Base-by-base conservation (phyloP, 352 stramenopile genomes). In the Pythium diclinum region DNA sequence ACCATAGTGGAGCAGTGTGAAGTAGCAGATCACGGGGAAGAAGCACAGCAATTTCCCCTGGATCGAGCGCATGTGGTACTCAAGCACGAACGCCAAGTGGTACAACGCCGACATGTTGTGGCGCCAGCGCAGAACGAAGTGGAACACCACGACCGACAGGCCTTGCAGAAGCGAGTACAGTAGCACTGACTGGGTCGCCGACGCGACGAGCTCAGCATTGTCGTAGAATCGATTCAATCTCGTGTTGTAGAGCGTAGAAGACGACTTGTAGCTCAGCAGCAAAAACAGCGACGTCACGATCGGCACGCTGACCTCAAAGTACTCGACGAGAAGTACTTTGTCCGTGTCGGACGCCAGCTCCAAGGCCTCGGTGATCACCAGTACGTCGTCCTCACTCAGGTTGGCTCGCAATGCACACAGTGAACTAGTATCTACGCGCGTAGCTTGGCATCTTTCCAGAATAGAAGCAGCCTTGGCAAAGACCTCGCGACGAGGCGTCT, bases 1-100 rank as follows among this genome's bases (percentile, higher is more conserved):
- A 72, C 65, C 65, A 23, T 68, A 57, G 46, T 72, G 65, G n/a
- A 72, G 16, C 10, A 72, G 21, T 21, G 60, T 65, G 21, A 72
- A 72, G 40, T 65, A 62, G 23, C 68, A 62, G 7, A 72, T 61
- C 30, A 72, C 5, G 5, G 55, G 38, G 30, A 72, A 57, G n/a
- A 65, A 72, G 3, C 52, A 28, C 10, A 72, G 28, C 17, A 73
- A 11, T n/a, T 67, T 69, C 52, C 67, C 67, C 9, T 70, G 67
- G 30, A 73, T 67, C 30, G 61, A 63, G 6, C 55, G 56, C 33
- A 28, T 17, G 55, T 73, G 62, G 52, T 56, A 59, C 54, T 73
- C 67, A 0, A 73, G 21, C 5, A 70, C 58, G 33, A 73, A 73
- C 21, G 67, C 56, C 40, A 73, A 56, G 32, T 67, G 67, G 19